phyloP scores from a whole-genome alignment of 1,284 basidiomycete species.

The Leccinum angustisporum region DNA sequence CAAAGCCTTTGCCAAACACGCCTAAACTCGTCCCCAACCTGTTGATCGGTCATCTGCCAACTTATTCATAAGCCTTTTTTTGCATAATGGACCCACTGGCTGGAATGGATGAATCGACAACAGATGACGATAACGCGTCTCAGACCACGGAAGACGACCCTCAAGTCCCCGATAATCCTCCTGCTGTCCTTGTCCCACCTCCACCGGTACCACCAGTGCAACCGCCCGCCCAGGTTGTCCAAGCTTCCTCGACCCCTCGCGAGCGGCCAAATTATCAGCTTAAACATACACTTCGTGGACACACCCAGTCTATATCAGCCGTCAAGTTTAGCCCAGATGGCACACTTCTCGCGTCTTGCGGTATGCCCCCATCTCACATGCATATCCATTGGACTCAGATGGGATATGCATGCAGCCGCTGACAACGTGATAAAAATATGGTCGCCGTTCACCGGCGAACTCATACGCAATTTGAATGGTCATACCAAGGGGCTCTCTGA shows the following conservation, averaged over 20 bases:
- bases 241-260: constrained; percentile 34
- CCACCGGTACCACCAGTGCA: constrained; percentile 38
- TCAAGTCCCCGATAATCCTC: constrained; percentile 61
- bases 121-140: constrained; percentile 75
- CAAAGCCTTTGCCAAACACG: constrained; percentile 24
- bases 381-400: background rate
- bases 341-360: constrained; percentile 73
- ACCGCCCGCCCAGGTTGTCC: constrained; percentile 25
- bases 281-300: constrained; percentile 64
- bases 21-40: constrained; percentile 21
- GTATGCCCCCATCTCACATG: constrained; percentile 44
- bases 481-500: constrained; percentile 87
- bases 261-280: constrained; percentile 71
- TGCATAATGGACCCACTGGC: constrained; percentile 33
- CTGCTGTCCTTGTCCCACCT: constrained; percentile 38
- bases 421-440: constrained; percentile 80
- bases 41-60: background rate
- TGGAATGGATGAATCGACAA: constrained; percentile 66
- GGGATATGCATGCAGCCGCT: constrained; percentile 48
- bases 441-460: constrained; percentile 74
- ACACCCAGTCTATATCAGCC: constrained; percentile 75
- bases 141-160: constrained; percentile 83
- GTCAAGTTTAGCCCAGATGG: constrained; percentile 86
- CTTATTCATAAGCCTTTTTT: background rate
- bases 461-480: constrained; percentile 69